Evolutionary conservation across 2,329 filamentous ascomycete species (phyloP).

Genomic region (Ceratocystis variospora): DNA sequence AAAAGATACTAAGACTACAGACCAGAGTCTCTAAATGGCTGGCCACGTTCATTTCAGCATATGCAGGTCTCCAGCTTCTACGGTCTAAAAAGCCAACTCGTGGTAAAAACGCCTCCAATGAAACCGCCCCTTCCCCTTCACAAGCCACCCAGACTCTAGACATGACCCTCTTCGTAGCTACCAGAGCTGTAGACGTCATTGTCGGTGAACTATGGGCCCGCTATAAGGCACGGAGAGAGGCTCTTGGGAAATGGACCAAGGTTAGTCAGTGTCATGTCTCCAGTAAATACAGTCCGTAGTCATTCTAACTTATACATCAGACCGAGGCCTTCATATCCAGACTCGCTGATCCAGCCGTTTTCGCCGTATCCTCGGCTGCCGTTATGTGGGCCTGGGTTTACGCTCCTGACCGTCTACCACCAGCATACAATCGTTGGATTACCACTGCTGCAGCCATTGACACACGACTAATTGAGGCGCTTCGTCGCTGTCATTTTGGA

Average conservation of each 20-base stretch:
- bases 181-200: slow-evolving; percentile 58
- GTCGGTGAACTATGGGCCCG: slow-evolving; percentile 51
- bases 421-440: slow-evolving; percentile 71
- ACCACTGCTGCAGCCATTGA: slow-evolving; percentile 63
- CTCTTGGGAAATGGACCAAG: slow-evolving; percentile 34
- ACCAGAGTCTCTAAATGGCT: slow-evolving; percentile 31
- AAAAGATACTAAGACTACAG: neutral
- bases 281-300: neutral
- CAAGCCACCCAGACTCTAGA: slow-evolving; percentile 57
- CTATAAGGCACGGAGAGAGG: slow-evolving; percentile 32
- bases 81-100: slow-evolving; percentile 37
- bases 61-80: slow-evolving; percentile 42
- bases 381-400: slow-evolving; percentile 92
- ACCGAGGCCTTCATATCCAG: slow-evolving; percentile 27
- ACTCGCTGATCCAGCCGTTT: slow-evolving; percentile 51
- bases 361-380: slow-evolving; percentile 55
- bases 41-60: slow-evolving; percentile 45
- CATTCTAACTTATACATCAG: slow-evolving; percentile 18
- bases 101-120: slow-evolving; percentile 29
- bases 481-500: slow-evolving; percentile 51
- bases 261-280: slow-evolving; percentile 25
- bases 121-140: slow-evolving; percentile 22
- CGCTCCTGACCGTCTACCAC: slow-evolving; percentile 53
- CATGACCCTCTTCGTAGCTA: slow-evolving; percentile 63
- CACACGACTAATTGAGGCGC: slow-evolving; percentile 55